These are phyloP conservation scores for Garcia nutans DNA, from an alignment of 345 rosid species.

Conservation along the genomic window DNA sequence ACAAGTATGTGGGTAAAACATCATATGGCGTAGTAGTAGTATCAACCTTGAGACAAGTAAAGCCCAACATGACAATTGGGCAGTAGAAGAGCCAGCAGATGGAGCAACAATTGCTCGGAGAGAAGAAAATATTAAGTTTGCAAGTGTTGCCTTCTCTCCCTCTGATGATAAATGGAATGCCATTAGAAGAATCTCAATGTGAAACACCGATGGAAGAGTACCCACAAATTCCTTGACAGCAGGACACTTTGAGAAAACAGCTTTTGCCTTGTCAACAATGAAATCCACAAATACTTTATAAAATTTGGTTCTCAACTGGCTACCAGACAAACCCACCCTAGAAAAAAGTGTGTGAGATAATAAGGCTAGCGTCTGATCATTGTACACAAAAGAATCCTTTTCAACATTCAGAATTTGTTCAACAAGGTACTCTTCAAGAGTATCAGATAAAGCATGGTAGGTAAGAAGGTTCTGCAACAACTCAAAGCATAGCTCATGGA, in stretches of 20 bases:
- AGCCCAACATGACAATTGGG: slow-evolving; percentile 80
- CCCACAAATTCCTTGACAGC: slow-evolving; percentile 58
- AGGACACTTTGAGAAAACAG: slow-evolving; percentile 48
- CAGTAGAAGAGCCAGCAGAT: slow-evolving; percentile 34
- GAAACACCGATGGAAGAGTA: slow-evolving; percentile 80
- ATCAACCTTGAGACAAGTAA: slow-evolving; percentile 81
- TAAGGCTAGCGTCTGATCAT: slow-evolving; percentile 69
- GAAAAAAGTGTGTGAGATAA: slow-evolving; percentile 67
- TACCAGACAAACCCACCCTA: slow-evolving; percentile 61
- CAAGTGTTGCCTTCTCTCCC: slow-evolving; percentile 62
- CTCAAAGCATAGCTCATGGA: slow-evolving; percentile 65
- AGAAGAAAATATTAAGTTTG: slow-evolving; percentile 52
- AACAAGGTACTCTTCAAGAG: slow-evolving; percentile 73
- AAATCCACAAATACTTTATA: slow-evolving; percentile 57
- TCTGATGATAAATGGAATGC: slow-evolving; percentile 84
- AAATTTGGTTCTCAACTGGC: slow-evolving; percentile 59
- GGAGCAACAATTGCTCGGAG: slow-evolving; percentile 47
- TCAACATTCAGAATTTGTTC: slow-evolving; percentile 69
- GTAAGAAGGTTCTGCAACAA: slow-evolving; percentile 67
- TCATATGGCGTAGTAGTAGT: slow-evolving; percentile 77
- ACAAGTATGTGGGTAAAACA: slow-evolving; percentile 59
- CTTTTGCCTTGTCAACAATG: slow-evolving; percentile 52
- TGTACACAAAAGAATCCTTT: slow-evolving; percentile 58
- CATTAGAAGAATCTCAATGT: slow-evolving; percentile 86
- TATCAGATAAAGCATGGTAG: slow-evolving; percentile 53